Base-by-base conservation (phyloP, 441 rosid genomes). In the Flueggea neowawraea region DNA sequence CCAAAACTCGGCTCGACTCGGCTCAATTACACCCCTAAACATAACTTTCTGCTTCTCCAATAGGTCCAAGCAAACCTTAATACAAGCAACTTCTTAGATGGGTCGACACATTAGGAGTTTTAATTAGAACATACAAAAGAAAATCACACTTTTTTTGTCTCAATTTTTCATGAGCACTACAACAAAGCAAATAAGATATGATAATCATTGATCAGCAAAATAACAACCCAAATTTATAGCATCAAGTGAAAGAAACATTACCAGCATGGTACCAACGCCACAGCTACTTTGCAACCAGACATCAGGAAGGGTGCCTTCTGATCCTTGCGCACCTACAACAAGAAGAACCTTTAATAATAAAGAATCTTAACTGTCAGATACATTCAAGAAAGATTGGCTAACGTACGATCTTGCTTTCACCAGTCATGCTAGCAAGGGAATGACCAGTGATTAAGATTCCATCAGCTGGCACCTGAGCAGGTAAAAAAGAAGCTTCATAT, bases 271-370 rank as follows among this genome's bases (percentile, higher is more conserved):
- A 65, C 99, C 99, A 54, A 90, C 81, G 62, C 99, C 99, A 69
- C 99, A 43, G 99, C 99, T 58, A 95, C 97, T 84, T 95, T 95
- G 75, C 99, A 95, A 50, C 98, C 99, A 74, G 99, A 84, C 88
- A 95, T 95, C 66, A 95, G 73, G 82, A 92, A 95, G 32, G 98
- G 99, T 43, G 84, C 65, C 65, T 89, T 95, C 52, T 86, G 83
- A 83, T 95, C 91, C 83, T 95, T 92, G 84, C 73, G 92, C 61
- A 89, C 90, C 99, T 95, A 73, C 62, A 81, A 69, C 33, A 72
- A 58, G 56, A 17, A 69, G 16, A 58, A 64, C 54, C n/a, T 61
- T 72, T 69, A 73, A 65, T 63, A 72, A 31, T 69, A 57, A 14
- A 17, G n/a, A 52, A 62, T 4, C 48, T 33, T 49, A 12, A 63